Conservation (phyloP, 495 filamentous ascomycete species). For the Cercophora samala region DNA sequence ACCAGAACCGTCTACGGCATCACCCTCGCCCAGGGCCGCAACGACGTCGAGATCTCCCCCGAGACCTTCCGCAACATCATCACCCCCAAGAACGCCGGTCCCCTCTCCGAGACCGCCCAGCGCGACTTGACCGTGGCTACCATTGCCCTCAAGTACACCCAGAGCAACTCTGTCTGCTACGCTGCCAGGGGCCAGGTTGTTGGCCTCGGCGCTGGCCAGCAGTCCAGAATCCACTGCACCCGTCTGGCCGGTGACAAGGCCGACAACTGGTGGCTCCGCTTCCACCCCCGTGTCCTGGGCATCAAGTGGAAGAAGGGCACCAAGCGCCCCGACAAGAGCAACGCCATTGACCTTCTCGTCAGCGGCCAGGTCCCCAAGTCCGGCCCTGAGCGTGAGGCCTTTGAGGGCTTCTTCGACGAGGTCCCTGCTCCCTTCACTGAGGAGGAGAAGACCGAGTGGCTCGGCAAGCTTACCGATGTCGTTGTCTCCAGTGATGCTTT, state of each 20-base stretch:
- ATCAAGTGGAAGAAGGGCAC: constrained; percentile 96
- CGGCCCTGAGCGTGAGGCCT: constrained; percentile 77
- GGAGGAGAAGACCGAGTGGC: constrained; percentile 81
- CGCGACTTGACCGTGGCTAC: constrained; percentile 93
- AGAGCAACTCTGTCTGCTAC: constrained; percentile 98
- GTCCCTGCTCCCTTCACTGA: constrained; percentile 79
- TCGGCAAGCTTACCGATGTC: constrained; percentile 73
- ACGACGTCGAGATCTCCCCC: constrained; percentile 82
- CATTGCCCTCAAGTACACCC: constrained; percentile 95
- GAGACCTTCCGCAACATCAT: constrained; percentile 81
- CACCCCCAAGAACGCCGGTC: constrained; percentile 69
- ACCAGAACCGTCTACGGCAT: constrained; percentile 84
- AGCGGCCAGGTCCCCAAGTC: constrained; percentile 78
- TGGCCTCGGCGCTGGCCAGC: constrained; percentile 92
- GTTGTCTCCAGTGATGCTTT: constrained; percentile 92
- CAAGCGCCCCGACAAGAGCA: constrained; percentile 95
- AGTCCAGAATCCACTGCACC: constrained; percentile 97
- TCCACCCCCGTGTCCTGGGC: constrained; percentile 79
- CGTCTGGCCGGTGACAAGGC: constrained; percentile 97
- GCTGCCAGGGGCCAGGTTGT: constrained; percentile 92
- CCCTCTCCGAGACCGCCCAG: constrained; percentile 74
- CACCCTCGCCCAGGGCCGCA: constrained; percentile 80
- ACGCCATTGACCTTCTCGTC: constrained; percentile 93
- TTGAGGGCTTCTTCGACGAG: constrained; percentile 86
- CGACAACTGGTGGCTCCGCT: constrained; percentile 99